Conservation (phyloP, 106 monocot species). For the Dioscorea dumetorum region DNA sequence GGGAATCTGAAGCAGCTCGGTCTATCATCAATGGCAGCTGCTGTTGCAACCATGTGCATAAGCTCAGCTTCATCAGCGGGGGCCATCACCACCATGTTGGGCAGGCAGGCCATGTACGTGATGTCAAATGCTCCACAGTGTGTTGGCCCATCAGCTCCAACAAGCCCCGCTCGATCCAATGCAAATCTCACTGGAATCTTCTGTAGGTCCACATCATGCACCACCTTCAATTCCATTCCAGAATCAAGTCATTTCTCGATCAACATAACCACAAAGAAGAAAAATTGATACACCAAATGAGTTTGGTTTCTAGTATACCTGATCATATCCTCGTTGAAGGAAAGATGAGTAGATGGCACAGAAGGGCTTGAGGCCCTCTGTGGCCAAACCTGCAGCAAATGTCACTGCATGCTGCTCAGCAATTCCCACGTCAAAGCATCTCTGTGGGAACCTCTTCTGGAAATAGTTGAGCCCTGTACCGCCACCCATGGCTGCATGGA, state of each 20-base stretch:
- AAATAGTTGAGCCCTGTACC: conserved; percentile 88
- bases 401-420: conserved; percentile 96
- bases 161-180: conserved; percentile 75
- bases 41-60: conserved; percentile 91
- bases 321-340: conserved; percentile 89
- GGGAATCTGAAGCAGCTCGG: conserved; percentile 88
- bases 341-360: conserved; percentile 94
- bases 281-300: too few species aligned
- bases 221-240: conserved; percentile 36
- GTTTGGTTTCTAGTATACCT: conserved; percentile 25
- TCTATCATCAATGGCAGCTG: conserved; percentile 73
- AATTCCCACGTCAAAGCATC: conserved; percentile 92
- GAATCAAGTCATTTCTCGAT: too few species aligned
- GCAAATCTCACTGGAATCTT: conserved; percentile 78
- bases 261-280: too few species aligned
- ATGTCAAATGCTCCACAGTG: conserved; percentile 90
- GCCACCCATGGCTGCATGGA: conserved; percentile 95
- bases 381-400: conserved; percentile 82
- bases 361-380: conserved; percentile 92
- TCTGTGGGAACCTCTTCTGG: conserved; percentile 58
- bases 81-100: conserved; percentile 97
- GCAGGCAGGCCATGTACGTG: conserved; percentile 83
- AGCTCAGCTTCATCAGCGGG: conserved; percentile 87
- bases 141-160: conserved; percentile 87
- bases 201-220: conserved; percentile 87